phyloP scores from a whole-genome alignment of 768 basidiomycete genomes.

The Naganishia onofrii region DNA sequence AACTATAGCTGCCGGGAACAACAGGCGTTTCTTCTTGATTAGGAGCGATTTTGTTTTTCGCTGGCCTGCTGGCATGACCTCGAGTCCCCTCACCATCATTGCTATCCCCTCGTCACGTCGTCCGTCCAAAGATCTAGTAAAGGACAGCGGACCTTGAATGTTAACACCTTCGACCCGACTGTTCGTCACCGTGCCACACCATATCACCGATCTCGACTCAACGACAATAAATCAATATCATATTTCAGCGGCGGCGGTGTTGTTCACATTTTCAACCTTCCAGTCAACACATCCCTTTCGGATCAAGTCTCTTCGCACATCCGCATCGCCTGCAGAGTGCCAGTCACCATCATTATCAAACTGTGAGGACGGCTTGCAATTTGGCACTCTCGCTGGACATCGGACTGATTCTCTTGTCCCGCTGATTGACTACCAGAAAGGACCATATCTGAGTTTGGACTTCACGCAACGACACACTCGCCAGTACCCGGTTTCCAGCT shows the following conservation, averaged over 20 bases:
- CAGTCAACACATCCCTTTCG: too few relatives aligned
- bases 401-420: not conserved
- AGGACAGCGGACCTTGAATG: not conserved
- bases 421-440: too few relatives aligned
- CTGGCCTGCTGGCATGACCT: not conserved
- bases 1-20: constrained; percentile 1
- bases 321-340: too few relatives aligned
- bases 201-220: not conserved
- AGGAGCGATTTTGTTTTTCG: not conserved
- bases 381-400: not conserved
- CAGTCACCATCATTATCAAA: not conserved
- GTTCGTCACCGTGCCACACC: not conserved
- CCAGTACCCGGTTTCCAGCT: too few relatives aligned
- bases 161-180: too few relatives aligned
- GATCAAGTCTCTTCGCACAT: too few relatives aligned
- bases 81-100: not conserved
- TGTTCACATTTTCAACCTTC: too few relatives aligned
- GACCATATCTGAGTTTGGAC: too few relatives aligned
- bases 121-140: not conserved
- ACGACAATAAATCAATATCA: too few relatives aligned
- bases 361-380: not conserved
- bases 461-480: too few relatives aligned
- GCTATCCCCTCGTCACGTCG: not conserved
- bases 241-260: too few relatives aligned
- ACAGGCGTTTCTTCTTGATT: not conserved